Evolutionary conservation across 345 rosid genomes (phyloP).

Genomic region (Eucalyptus sideroxylon): DNA sequence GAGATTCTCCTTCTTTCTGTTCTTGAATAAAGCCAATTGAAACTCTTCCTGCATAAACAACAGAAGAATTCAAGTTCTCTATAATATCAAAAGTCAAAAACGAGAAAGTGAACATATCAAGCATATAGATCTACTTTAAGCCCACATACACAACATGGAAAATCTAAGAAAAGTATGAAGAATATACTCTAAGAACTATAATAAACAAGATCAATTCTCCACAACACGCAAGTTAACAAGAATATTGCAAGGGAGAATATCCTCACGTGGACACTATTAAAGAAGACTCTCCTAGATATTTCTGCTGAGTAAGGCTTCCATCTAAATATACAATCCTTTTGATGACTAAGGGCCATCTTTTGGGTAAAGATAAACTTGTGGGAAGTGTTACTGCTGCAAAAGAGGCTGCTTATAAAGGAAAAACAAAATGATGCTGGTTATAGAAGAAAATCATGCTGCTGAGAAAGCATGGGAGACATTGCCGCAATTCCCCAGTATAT

Average conservation of each 20-base stretch:
- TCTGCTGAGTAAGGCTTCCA: background rate
- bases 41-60: slow-evolving; percentile 77
- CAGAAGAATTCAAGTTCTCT: background rate
- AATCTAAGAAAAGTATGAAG: background rate
- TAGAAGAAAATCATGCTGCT: background rate
- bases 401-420: background rate
- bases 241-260: background rate
- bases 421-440: background rate
- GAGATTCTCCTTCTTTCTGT: slow-evolving; percentile 77
- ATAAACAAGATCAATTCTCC: background rate
- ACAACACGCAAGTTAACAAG: background rate
- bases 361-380: background rate
- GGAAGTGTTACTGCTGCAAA: background rate
- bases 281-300: background rate
- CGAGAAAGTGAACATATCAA: background rate
- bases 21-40: slow-evolving; percentile 87
- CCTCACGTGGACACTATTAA: background rate
- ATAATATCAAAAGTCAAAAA: background rate
- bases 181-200: background rate
- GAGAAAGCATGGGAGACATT: background rate
- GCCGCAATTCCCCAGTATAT: background rate
- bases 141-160: background rate
- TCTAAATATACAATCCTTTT: background rate
- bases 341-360: background rate
- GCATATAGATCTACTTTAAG: background rate